phyloP scores from a whole-genome alignment of 2,329 filamentous ascomycete genomes.

The Cladosporium sp. region DNA sequence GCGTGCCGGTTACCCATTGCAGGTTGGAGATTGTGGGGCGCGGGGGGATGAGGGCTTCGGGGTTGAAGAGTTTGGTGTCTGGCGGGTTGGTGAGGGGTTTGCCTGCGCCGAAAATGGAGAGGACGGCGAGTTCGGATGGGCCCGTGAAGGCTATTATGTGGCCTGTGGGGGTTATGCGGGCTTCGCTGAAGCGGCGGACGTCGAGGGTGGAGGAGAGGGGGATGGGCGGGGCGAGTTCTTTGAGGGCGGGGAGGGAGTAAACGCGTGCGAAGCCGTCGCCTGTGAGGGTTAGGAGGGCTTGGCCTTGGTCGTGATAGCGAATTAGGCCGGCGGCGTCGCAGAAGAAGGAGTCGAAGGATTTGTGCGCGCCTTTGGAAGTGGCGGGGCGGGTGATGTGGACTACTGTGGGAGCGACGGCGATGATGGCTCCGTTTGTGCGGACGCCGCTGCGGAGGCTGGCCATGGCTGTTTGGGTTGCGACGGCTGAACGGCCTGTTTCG shows the following conservation, averaged over 20 bases:
- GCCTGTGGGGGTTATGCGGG: conserved; percentile 69
- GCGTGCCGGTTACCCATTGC: conserved; percentile 94
- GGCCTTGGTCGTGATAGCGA: conserved; percentile 65
- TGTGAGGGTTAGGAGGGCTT: conserved; percentile 77
- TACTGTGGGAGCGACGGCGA: conserved; percentile 69
- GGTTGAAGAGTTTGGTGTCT: conserved; percentile 67
- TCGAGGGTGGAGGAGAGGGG: conserved; percentile 66
- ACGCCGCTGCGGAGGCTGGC: conserved; percentile 69
- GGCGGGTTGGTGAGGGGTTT: conserved; percentile 46
- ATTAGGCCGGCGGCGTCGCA: conserved; percentile 78
- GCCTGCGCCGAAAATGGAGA: conserved; percentile 81
- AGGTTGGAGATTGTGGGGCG: conserved; percentile 91
- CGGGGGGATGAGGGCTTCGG: conserved; percentile 65
- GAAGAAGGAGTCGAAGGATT: conserved; percentile 75
- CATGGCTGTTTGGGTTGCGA: conserved; percentile 70
- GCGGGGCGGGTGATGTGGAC: conserved; percentile 86
- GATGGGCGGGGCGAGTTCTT: conserved; percentile 66
- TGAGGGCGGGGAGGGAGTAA: conserved; percentile 81
- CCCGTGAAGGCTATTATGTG: conserved; percentile 85
- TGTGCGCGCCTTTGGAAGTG: conserved; percentile 82
- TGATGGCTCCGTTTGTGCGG: conserved; percentile 72
- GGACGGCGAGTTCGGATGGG: conserved; percentile 74
- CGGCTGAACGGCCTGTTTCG: conserved; percentile 69
- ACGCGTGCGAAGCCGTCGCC: conserved; percentile 74
- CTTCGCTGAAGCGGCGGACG: conserved; percentile 62